Conservation (phyloP, 495 filamentous ascomycete species). For the Neurospora sp. region DNA sequence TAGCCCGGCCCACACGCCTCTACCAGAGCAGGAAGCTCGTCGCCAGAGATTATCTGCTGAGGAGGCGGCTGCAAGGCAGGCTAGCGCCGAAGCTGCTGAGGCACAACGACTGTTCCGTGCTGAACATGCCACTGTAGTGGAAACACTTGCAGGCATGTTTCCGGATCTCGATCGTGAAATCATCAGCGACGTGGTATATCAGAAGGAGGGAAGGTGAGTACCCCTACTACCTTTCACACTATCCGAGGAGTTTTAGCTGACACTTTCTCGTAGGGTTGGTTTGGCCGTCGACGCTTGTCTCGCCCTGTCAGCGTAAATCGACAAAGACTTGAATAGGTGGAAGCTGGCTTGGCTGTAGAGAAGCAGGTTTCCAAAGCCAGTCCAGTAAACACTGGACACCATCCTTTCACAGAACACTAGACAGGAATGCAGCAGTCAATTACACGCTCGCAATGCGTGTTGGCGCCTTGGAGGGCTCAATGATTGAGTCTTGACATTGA, state of each 20-base stretch:
- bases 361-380: neutral
- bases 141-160: constrained; percentile 88
- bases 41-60: constrained; percentile 53
- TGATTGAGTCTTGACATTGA: neutral
- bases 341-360: neutral
- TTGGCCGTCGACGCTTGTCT: constrained; percentile 87
- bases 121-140: constrained; percentile 85
- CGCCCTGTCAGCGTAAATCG: constrained; percentile 50
- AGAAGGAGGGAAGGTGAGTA: constrained; percentile 82
- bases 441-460: neutral
- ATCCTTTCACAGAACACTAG: neutral
- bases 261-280: constrained; percentile 53
- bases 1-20: constrained; percentile 48
- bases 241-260: constrained; percentile 12
- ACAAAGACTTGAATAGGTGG: neutral
- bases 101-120: constrained; percentile 72
- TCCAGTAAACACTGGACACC: neutral
- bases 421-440: neutral
- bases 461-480: neutral
- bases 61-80: constrained; percentile 88
- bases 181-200: constrained; percentile 86
- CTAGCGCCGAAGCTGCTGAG: constrained; percentile 85
- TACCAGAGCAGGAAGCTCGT: constrained; percentile 36
- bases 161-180: constrained; percentile 82
- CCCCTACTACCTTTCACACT: neutral